phyloP scores from a whole-genome alignment of 2,329 filamentous ascomycete species.

The Trichoderma asperellum region DNA sequence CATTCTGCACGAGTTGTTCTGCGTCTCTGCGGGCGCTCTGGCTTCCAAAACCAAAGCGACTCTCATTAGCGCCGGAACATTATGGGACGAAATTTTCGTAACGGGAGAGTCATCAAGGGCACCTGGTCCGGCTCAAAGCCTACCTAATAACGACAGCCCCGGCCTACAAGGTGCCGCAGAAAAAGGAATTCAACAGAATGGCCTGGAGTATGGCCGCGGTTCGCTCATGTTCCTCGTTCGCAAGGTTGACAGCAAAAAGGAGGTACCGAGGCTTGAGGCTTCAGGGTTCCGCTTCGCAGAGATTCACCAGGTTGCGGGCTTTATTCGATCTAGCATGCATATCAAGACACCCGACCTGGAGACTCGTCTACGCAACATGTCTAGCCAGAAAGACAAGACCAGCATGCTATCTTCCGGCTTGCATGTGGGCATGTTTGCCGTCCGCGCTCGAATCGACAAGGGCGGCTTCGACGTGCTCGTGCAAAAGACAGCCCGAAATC shows the following conservation, averaged over 20 bases:
- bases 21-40: slow-evolving; percentile 74
- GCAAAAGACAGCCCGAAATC: slow-evolving; percentile 57
- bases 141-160: slow-evolving; percentile 10
- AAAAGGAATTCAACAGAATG: slow-evolving; percentile 42
- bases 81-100: slow-evolving; percentile 76
- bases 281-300: slow-evolving; percentile 79
- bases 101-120: slow-evolving; percentile 53
- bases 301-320: slow-evolving; percentile 67
- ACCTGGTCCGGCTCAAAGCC: neutral
- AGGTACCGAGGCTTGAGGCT: slow-evolving; percentile 67
- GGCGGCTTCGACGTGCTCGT: slow-evolving; percentile 68
- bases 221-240: slow-evolving; percentile 82
- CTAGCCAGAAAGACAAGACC: slow-evolving; percentile 55
- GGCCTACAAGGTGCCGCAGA: slow-evolving; percentile 45
- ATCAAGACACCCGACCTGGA: slow-evolving; percentile 67
- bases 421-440: slow-evolving; percentile 62
- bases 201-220: slow-evolving; percentile 63
- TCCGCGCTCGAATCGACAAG: slow-evolving; percentile 55
- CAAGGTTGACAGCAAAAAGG: slow-evolving; percentile 58
- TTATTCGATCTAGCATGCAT: slow-evolving; percentile 74
- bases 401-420: slow-evolving; percentile 56
- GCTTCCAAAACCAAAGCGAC: slow-evolving; percentile 67
- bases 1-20: slow-evolving; percentile 82
- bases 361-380: slow-evolving; percentile 65
- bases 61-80: slow-evolving; percentile 65